These are phyloP conservation scores for Tricholoma terreum DNA, from an alignment of 768 basidiomycete genomes.

Conservation along the genomic window DNA sequence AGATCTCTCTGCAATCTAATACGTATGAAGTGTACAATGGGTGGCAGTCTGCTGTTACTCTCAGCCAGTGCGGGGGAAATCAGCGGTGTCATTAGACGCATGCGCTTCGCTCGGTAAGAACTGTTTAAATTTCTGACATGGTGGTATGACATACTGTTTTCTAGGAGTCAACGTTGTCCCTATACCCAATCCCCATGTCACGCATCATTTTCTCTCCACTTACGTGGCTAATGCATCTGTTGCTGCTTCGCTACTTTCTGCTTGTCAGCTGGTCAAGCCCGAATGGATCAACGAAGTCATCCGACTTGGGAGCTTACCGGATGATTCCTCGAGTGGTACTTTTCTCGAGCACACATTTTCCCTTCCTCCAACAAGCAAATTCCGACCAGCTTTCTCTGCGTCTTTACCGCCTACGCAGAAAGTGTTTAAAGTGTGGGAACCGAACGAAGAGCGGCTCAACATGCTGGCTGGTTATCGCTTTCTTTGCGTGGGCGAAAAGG, in stretches of 20 bases:
- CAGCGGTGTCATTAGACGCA: constrained; percentile 34
- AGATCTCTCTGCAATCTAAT: neutral
- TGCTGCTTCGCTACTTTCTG: constrained; percentile 57
- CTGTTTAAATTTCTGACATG: neutral
- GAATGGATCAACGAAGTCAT: constrained; percentile 69
- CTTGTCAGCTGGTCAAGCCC: constrained; percentile 56
- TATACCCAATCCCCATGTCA: constrained; percentile 43
- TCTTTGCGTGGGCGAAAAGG: constrained; percentile 56
- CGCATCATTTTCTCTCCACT: constrained; percentile 61
- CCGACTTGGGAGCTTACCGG: constrained; percentile 40
- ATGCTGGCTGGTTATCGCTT: constrained; percentile 56
- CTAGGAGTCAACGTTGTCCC: constrained; percentile 57
- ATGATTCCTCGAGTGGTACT: constrained; percentile 31
- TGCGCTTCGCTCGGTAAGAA: constrained; percentile 55
- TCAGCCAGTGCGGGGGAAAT: constrained; percentile 32
- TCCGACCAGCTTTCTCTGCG: constrained; percentile 55
- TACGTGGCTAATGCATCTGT: constrained; percentile 47
- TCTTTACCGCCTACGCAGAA: constrained; percentile 47
- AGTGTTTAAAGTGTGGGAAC: constrained; percentile 59
- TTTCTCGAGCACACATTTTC: constrained; percentile 49
- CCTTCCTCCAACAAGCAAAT: constrained; percentile 53
- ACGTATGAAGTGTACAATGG: constrained; percentile 47
- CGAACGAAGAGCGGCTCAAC: constrained; percentile 57
- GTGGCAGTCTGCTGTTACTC: constrained; percentile 47
- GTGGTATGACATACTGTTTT: neutral